phyloP scores from a whole-genome alignment of 75 land plant species.

The Gnetum montanum region DNA sequence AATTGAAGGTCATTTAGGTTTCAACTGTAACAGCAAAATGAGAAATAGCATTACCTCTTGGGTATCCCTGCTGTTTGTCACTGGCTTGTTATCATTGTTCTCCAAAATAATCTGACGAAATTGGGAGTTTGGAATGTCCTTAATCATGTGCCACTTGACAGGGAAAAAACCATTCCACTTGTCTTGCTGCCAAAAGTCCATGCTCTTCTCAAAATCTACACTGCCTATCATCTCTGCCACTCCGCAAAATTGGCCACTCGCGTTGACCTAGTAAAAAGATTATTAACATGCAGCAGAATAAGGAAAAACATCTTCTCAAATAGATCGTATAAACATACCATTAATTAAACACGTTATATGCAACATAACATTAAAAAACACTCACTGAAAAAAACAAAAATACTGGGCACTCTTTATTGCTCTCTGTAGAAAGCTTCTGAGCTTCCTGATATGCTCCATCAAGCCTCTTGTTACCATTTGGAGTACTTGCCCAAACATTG shows the following conservation, averaged over 20 bases:
- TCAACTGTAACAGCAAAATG: no score
- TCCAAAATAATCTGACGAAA: constrained; percentile 62
- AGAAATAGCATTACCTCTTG: constrained; percentile 65
- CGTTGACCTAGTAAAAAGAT: constrained; percentile 52
- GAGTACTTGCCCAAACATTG: constrained; percentile 27
- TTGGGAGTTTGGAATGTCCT: constrained; percentile 55
- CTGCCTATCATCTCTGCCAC: constrained; percentile 68
- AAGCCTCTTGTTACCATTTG: constrained; percentile 23
- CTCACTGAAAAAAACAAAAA: constrained; percentile 27
- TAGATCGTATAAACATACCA: no score
- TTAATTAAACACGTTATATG: no score
- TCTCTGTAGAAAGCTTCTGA: constrained; percentile 3
- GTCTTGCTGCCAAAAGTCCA: constrained; percentile 76
- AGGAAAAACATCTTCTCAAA: not conserved
- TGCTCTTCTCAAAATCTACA: constrained; percentile 54
- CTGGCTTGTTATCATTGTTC: constrained; percentile 60
- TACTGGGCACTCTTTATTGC: constrained; percentile 14
- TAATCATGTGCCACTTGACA: constrained; percentile 62
- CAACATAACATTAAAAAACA: not conserved
- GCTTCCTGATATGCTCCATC: constrained; percentile 21
- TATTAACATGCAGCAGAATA: not conserved
- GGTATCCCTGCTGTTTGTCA: constrained; percentile 53
- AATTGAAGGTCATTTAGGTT: no score
- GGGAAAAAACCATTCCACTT: constrained; percentile 77
- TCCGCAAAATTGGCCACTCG: constrained; percentile 76